Base-by-base conservation (phyloP, 2,329 filamentous ascomycete genomes). In the Coleophoma eucalyptorum region DNA sequence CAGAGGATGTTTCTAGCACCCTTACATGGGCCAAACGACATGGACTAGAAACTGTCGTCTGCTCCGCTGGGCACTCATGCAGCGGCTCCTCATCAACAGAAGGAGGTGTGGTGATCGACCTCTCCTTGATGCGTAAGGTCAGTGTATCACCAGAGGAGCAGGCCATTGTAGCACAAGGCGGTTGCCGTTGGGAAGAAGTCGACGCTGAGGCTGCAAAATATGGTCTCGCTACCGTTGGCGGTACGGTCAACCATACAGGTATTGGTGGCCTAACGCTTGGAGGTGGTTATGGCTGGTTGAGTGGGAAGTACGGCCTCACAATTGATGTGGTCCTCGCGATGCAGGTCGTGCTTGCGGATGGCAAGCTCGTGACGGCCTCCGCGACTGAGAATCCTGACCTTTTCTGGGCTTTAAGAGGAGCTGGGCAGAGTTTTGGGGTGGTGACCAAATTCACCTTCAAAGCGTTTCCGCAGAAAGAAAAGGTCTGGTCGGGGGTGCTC, bases 281-380 rank as follows among this genome's bases (percentile, higher is more conserved):
- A 13, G 57, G 59, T 2, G 57, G 59, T 5, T 81, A 80, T 58
- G 80, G 83, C 1, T 75, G 77, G 64, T 66, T 86, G 15, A 76
- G 72, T 21, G 76, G 78, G 1, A 35, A 48, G 7, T 51, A 61
- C 16, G 59, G 62, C 4, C 48, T 61, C 5, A 55, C 54, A 2
- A 55, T 60, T 20, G 60, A 61, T 42, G 61, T 58, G 38, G 49
- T 63, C 2, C 37, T 59, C 4, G 50, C 54, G 5, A 52, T 53
- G 11, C 43, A 56, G 15, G 37, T 57, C 6, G 55, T 61, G 19
- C 52, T 60, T 18, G 57, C 58, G 7, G 46, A 55, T 54, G 57
- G 57, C 5, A 20, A 34, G 4, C 48, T 59, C 31, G 42, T 51
- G 21, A 52, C 33, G 31, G 58, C 55, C 5, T 60, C 54, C 1